phyloP scores from a whole-genome alignment of 2,329 filamentous ascomycete genomes.

The Ophiostoma tasmaniense region DNA sequence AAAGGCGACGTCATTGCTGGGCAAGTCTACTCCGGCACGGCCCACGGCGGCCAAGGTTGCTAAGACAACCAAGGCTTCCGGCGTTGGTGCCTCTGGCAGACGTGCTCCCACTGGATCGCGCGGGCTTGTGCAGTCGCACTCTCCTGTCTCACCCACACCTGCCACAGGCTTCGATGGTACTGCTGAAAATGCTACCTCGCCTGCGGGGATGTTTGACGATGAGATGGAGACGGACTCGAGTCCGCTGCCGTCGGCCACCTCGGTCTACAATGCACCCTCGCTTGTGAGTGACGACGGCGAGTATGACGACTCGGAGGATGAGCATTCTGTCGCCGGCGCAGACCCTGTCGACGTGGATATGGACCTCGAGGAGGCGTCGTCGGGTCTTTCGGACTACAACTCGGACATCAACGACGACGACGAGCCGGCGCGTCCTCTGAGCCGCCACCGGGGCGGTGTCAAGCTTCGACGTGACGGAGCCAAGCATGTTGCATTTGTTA shows the following conservation, averaged over 20 bases:
- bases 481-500: slow-evolving; percentile 50
- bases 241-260: slow-evolving; percentile 53
- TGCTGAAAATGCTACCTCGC: slow-evolving; percentile 3
- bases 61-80: neutral
- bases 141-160: slow-evolving; percentile 30
- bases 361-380: slow-evolving; percentile 43
- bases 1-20: neutral
- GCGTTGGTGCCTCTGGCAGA: slow-evolving; percentile 32
- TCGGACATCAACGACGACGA: slow-evolving; percentile 46
- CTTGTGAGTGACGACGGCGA: slow-evolving; percentile 75
- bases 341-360: slow-evolving; percentile 48
- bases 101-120: slow-evolving; percentile 50
- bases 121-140: slow-evolving; percentile 24
- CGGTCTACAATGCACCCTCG: slow-evolving; percentile 67
- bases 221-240: slow-evolving; percentile 54
- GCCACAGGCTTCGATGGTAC: slow-evolving; percentile 20
- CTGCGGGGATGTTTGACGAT: slow-evolving; percentile 32
- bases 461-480: slow-evolving; percentile 46
- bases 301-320: slow-evolving; percentile 64
- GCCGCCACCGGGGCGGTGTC: slow-evolving; percentile 36
- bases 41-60: neutral
- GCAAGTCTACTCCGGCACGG: neutral
- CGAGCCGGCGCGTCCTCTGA: slow-evolving; percentile 32
- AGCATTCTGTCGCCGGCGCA: slow-evolving; percentile 47
- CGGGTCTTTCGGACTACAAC: slow-evolving; percentile 52